Percentiles rank a stretch among this genome's conserved stretches.
phyloP scores from a whole-genome alignment of 768 basidiomycete genomes.

The Leccinum broughii region DNA sequence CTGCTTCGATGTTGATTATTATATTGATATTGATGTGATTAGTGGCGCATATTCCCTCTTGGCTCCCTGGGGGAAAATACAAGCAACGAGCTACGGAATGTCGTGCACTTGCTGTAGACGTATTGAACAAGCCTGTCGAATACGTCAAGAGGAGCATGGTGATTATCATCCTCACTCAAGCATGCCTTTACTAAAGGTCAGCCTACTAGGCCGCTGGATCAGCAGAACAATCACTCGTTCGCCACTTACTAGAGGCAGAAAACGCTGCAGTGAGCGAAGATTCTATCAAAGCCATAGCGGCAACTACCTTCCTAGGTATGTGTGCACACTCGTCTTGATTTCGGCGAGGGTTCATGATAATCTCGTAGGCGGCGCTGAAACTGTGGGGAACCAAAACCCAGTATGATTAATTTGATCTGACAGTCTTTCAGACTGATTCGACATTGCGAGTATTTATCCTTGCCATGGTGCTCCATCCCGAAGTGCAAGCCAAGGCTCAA shows the following conservation, averaged over 20 bases:
- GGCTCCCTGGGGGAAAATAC: constrained; percentile 35
- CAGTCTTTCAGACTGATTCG: constrained; percentile 12
- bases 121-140: constrained; percentile 20
- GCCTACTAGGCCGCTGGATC: constrained; percentile 21
- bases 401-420: background rate
- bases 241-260: constrained; percentile 13
- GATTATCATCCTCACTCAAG: background rate
- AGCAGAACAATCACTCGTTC: constrained; percentile 24
- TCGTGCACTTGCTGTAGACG: constrained; percentile 23
- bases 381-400: constrained; percentile 15
- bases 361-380: constrained; percentile 27
- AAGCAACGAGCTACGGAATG: constrained; percentile 20
- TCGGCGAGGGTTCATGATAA: background rate
- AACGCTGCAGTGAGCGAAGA: constrained; percentile 7
- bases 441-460: constrained; percentile 30
- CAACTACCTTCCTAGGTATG: constrained; percentile 26
- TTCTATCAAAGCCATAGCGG: constrained; percentile 23
- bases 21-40: background rate
- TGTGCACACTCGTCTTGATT: background rate
- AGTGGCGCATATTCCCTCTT: constrained; percentile 33
- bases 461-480: constrained; percentile 36
- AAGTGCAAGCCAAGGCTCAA: constrained; percentile 32
- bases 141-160: constrained; percentile 29
- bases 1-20: no score
- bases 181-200: background rate